Base-by-base conservation (phyloP, 495 filamentous ascomycete species). In the Mycothermus thermophilus region DNA sequence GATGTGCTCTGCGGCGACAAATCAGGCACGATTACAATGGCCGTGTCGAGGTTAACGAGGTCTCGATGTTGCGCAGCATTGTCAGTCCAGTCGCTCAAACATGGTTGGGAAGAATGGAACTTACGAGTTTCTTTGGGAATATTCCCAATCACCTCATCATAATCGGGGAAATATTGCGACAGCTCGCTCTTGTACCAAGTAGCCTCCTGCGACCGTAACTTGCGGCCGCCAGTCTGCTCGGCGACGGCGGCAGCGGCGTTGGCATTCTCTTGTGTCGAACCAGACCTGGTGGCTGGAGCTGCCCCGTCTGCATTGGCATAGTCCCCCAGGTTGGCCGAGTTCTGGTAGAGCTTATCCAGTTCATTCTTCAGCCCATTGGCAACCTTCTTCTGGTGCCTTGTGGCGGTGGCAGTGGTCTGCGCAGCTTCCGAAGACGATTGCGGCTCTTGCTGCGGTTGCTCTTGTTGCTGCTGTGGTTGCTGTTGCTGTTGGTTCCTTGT, bases 121-220 rank as follows among this genome's bases (percentile, higher is more conserved):
- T 45, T 67, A 93, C 83, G 80, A 37, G 74, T 62, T 51, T 85
- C 77, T 37, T 79, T 74, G 5, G 73, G 71, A 43, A 83, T 78
- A 43, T 86, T 78, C 38, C 79, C 83, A 51, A 94, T 79, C 35
- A 93, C 70, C 44, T 90, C 80, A 52, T 94, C 86, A 57, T 88
- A 94, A 41, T 88, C 84, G 27, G 80, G 75, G 47, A 94, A 92
- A 55, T 90, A 94, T 20, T 73, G 66, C 7, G 83, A 77, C 18
- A 94, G 66, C 49, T 94, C 86, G 58, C 83, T 92, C 66, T 86
- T 87, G 51, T 82, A 75, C 38, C 83, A 60, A 33, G 58, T 64
- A 15, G 59, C 62, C 40, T 72, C 68, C 42, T 69, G 64, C 32
- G 66, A 71, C 37, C 69, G 57, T 45, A 74, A 51, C 52, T 72